Base-by-base conservation (phyloP, 192 early-diverging fungal genomes). In the Bifiguratus adelaidae region DNA sequence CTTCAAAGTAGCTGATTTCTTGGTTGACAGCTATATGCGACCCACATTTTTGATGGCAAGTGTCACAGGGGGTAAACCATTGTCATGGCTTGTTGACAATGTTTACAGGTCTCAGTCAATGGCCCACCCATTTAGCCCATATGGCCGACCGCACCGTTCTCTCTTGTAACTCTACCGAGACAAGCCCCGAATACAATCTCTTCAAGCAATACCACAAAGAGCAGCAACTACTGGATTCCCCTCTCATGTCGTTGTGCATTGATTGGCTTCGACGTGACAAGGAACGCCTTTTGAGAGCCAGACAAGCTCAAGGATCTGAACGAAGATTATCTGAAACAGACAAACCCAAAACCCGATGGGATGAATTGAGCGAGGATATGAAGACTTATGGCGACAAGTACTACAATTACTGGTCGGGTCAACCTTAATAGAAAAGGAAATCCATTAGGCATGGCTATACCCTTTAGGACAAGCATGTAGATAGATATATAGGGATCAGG, bases 31-130 rank as follows among this genome's bases (percentile, higher is more conserved):
- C 38, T 67, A 0, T 86, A 88, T 56, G 85, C 85, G 11, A 88
- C 86, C 6, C 86, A 88, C 56, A 88, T 88, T 48, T 88, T 88
- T 55, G 86, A 88, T 66, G 82, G 82, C 29, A 60, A 82, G 44
- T 11, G 16, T 26, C 15, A 13, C 19, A 18, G 5, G 9, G 11
- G 11, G 9, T 21, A 2, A 21, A 7, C 36, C 3, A 43, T 8
- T 19, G 12, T 15, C 25, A 40, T 7, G 11, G 22, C 26, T 11
- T 13, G 21, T 52, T 42, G 8, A 15, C 19, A 25, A 26, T 30
- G 28, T 46, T 24, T 30, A 23, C 22, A 60, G 50, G 52, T 28
- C 25, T 70, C 1, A 76, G 77, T 42, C 68, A 71, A 7, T 88
- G 82, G 80, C 78, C 81, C 3, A 77, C 81, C 20, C 85, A 88